Evolutionary conservation across 176 grass and related monocot species (phyloP), one percentile per base, ranked within the genome.

Genomic region (Zoysia japonica): DNA sequence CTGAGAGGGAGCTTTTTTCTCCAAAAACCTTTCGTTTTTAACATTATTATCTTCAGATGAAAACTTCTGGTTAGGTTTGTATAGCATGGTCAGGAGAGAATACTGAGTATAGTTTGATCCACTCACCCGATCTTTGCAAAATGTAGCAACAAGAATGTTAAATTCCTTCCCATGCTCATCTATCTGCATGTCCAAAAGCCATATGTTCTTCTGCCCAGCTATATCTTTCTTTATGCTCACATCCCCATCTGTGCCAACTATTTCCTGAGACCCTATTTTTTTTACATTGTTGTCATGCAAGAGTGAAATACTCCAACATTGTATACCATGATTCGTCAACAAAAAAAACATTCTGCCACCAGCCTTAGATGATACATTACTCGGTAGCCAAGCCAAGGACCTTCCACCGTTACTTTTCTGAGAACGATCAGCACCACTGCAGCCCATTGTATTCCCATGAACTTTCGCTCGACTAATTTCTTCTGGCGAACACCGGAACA

Each of bases 151-250:
- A 83, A 98, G 91, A 84, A 98, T 89, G 79, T 47, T 84, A 66
- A 94, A 84, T 78, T 98, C 95, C 73, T 85, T 98, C 43, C 88
- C 95, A 75, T 61, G 65, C 43, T 90, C 88, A 77, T 92, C 92
- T 82, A 94, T 71, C 65, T 98, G 95, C 90, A 98, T 90, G 81
- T 98, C 95, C 86, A 98, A 90, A 89, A 98, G 92, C 95, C 95
- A 98, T 13, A 98, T 90, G 43, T 94, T 89, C 72, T 98, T 98
- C 81, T 98, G 96, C 54, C 96, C 96, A 77, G 92, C 96, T 84
- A 98, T 78, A 75, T 98, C 96, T 77, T 94, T 98, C 81, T 91
- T 98, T 82, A 98, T 98, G 78, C 96, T 86, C 63, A 91, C 77
- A 85, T 94, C 90, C 14, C 83, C 88, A 83, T 98, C 90, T 71